Evolutionary conservation across 2,329 filamentous ascomycete genomes (phyloP).

Genomic region (Xylariaceae sp.): DNA sequence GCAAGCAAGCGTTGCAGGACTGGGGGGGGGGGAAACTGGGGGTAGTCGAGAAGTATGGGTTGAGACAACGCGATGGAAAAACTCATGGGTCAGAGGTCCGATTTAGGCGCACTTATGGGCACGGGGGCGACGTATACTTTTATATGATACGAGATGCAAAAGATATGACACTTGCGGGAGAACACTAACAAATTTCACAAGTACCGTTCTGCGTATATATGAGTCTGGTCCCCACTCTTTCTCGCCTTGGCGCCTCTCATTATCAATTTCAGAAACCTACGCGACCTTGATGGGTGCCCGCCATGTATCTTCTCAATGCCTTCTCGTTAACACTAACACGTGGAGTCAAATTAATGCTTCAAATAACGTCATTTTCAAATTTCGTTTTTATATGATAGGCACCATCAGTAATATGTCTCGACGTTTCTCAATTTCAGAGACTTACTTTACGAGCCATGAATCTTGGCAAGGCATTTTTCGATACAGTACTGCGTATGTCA

Average conservation of each 20-base stretch:
- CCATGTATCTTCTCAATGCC: not conserved
- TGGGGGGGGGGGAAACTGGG: constrained; percentile 16
- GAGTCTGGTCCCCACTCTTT: constrained; percentile 28
- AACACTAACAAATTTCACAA: not conserved
- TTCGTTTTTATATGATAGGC: not conserved
- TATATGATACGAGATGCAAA: not conserved
- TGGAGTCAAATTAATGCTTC: not conserved
- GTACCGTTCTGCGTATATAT: constrained; percentile 24
- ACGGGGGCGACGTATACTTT: constrained; percentile 13
- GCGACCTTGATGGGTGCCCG: not conserved
- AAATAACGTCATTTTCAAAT: not conserved
- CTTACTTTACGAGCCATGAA: not conserved
- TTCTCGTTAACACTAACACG: not conserved
- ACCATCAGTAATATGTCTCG: not conserved
- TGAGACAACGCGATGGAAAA: constrained; percentile 27
- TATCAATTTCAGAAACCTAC: constrained; percentile 29
- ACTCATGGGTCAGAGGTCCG: constrained; percentile 24
- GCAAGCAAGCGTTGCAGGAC: not conserved
- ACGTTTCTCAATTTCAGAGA: not conserved
- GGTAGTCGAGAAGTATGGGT: constrained; percentile 25
- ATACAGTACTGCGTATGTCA: too few relatives aligned
- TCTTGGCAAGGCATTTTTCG: too few relatives aligned
- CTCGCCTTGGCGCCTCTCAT: constrained; percentile 29
- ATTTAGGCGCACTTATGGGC: constrained; percentile 27
- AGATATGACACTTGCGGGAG: not conserved